Evolutionary conservation across 208 protist species (phyloP).

Genomic region (Crithidia sp.): DNA sequence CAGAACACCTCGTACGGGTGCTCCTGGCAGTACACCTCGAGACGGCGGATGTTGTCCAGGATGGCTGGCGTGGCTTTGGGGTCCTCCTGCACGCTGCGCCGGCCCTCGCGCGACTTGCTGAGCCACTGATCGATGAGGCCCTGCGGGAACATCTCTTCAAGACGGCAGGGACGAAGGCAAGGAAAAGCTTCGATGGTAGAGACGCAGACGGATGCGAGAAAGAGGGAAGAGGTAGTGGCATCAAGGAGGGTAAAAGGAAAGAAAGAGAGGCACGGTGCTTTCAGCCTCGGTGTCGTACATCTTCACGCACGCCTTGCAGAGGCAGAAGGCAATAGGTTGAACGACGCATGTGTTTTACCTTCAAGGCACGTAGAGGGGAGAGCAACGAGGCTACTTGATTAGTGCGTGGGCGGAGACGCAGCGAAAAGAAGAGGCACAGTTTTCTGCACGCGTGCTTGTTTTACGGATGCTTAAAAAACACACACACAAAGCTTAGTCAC

Average conservation of each 20-base stretch:
- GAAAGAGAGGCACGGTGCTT: background rate
- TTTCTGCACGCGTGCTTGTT: too few relatives aligned
- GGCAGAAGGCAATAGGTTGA: too few relatives aligned
- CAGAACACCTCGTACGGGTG: conserved; percentile 71
- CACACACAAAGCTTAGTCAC: too few relatives aligned
- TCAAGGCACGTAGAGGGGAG: too few relatives aligned
- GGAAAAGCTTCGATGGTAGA: background rate
- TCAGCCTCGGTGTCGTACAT: too few relatives aligned
- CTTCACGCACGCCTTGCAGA: too few relatives aligned
- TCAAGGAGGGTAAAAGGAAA: background rate
- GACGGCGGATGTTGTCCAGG: conserved; percentile 51
- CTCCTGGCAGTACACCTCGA: conserved; percentile 58
- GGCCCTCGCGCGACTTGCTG: conserved; percentile 58
- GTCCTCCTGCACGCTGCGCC: conserved; percentile 55
- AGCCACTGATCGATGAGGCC: conserved; percentile 73
- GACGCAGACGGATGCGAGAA: background rate
- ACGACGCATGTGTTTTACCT: too few relatives aligned
- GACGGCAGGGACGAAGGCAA: background rate
- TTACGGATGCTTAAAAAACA: too few relatives aligned
- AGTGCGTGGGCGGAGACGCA: too few relatives aligned
- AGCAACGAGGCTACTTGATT: too few relatives aligned
- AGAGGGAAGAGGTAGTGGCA: too few relatives aligned
- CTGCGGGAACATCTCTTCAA: conserved; percentile 18
- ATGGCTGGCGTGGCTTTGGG: conserved; percentile 46
- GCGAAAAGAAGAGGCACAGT: too few relatives aligned